Evolutionary conservation across 75 land plant genomes (phyloP).

Genomic region (Sequoia sempervirens): DNA sequence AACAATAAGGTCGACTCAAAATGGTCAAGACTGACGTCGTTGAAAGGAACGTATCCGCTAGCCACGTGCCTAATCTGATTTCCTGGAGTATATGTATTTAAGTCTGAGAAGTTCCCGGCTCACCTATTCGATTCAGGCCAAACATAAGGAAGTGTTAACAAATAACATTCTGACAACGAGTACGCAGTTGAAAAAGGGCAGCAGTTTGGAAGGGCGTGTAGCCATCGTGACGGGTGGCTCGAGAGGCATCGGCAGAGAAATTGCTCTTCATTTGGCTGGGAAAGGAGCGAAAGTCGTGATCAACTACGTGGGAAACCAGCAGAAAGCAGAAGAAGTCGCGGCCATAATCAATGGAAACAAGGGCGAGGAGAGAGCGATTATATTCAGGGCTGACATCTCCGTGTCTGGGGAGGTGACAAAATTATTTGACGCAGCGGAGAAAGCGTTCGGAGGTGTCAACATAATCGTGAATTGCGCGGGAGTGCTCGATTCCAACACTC

Average conservation of each 20-base stretch:
- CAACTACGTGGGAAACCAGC: conserved; percentile 39
- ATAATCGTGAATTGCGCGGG: conserved; percentile 39
- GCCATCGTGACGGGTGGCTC: conserved; percentile 86
- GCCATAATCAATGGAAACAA: conserved; percentile 27
- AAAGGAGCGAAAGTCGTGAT: conserved; percentile 67
- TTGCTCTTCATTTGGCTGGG: conserved; percentile 48
- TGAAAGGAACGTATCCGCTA: too few relatives aligned
- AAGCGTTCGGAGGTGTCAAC: conserved; percentile 28
- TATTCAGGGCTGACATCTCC: conserved; percentile 45
- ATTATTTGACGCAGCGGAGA: conserved; percentile 60
- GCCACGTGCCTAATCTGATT: too few relatives aligned
- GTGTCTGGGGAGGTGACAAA: conserved; percentile 38
- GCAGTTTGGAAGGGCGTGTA: conserved; percentile 25
- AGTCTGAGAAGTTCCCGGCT: too few relatives aligned
- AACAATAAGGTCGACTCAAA: too few relatives aligned
- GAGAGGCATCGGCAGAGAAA: conserved; percentile 66
- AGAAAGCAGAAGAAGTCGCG: conserved; percentile 40
- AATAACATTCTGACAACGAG: too few relatives aligned
- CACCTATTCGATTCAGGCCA: too few relatives aligned
- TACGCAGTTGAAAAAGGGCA: too few relatives aligned
- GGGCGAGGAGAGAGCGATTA: conserved; percentile 23
- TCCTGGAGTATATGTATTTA: too few relatives aligned
- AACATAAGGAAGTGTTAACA: too few relatives aligned
- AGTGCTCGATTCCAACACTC: conserved; percentile 29
- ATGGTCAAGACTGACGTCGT: too few relatives aligned